These are phyloP conservation scores for Solanum hybrid DNA, from an alignment of 305 asterid genomes.

Conservation along the genomic window DNA sequence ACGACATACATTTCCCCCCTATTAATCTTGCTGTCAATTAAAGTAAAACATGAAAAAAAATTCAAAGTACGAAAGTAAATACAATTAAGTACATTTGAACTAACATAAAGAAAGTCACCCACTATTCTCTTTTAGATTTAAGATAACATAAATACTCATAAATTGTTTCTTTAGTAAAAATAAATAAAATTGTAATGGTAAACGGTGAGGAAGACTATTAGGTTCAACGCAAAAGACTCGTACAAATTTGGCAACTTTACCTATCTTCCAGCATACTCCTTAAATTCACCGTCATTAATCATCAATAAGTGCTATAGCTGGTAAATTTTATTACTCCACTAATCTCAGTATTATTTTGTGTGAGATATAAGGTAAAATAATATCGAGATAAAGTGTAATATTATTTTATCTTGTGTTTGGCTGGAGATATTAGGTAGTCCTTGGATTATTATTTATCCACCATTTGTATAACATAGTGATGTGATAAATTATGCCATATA, in stretches of 20 bases:
- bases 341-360: neutral
- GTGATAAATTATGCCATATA: too few relatives aligned
- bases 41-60: too few relatives aligned
- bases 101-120: neutral
- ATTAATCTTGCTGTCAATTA: neutral
- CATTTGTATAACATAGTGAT: neutral
- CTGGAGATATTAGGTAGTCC: neutral
- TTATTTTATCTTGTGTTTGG: neutral
- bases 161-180: neutral
- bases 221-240: neutral
- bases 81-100: neutral
- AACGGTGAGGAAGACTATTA: neutral
- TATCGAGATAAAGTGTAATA: too few relatives aligned
- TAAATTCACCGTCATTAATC: neutral
- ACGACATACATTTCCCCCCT: neutral
- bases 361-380: neutral
- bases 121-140: neutral
- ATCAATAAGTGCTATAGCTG: neutral
- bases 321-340: neutral
- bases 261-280: neutral
- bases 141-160: neutral
- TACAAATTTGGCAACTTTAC: neutral
- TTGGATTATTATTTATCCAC: neutral
- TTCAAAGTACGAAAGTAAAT: neutral
- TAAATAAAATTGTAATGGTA: neutral